Conservation (phyloP, 2,329 filamentous ascomycete species). For the Fusarium humuli region DNA sequence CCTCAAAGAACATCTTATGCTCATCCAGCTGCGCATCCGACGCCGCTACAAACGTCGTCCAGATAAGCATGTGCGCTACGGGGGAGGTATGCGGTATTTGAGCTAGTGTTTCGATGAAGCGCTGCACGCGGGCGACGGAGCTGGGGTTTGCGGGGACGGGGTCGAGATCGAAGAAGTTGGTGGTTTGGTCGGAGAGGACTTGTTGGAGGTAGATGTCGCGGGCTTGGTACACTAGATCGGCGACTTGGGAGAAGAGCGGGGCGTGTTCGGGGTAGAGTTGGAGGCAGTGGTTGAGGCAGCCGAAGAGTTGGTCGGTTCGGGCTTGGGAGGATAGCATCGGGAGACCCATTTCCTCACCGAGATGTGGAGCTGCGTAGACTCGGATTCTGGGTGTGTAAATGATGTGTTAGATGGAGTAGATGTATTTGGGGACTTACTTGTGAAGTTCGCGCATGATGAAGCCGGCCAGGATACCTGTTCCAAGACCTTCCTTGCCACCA, state of each 20-base stretch:
- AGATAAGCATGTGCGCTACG: constrained; percentile 43
- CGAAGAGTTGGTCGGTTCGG: constrained; percentile 36
- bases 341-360: constrained; percentile 40
- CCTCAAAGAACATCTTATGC: constrained; percentile 44
- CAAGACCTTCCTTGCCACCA: constrained; percentile 37
- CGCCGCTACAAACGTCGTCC: constrained; percentile 46
- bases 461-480: constrained; percentile 28
- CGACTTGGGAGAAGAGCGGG: constrained; percentile 77
- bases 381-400: constrained; percentile 28
- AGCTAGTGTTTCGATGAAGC: constrained; percentile 42
- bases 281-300: constrained; percentile 40
- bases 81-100: constrained; percentile 38
- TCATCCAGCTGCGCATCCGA: constrained; percentile 44
- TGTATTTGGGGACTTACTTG: constrained; percentile 32
- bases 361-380: constrained; percentile 42
- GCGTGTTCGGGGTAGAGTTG: constrained; percentile 83
- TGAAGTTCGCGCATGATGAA: constrained; percentile 45
- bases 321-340: constrained; percentile 42
- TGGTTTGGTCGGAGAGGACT: constrained; percentile 50
- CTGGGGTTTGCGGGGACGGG: neutral
- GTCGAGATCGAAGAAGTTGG: constrained; percentile 17
- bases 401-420: accelerated
- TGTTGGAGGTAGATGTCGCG: constrained; percentile 87
- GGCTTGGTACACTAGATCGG: constrained; percentile 87
- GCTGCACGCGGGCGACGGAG: constrained; percentile 40